Base-by-base conservation (phyloP, 2,329 filamentous ascomycete species). In the Cercospora brassicicola region DNA sequence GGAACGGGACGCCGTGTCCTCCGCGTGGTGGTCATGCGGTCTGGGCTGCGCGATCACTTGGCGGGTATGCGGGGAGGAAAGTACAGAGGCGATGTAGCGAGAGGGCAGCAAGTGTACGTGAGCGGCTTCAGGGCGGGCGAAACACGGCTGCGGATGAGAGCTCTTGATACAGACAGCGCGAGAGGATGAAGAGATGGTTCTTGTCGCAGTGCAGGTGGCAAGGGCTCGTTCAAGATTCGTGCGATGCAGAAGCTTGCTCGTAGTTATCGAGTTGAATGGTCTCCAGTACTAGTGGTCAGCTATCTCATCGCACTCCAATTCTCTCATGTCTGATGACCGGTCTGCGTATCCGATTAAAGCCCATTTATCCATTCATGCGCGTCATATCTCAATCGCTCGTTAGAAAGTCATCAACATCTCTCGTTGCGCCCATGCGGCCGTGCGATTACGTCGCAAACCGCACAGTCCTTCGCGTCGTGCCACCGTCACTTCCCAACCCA, bases 401-500 rank as follows among this genome's bases (percentile, higher is more conserved):
- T 30, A 28, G 18, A 23, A 45, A 18, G n/a, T 65, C 63, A 59
- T 53, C 31, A 51, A 26, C 30, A 45, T 59, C 60, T 55, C 42
- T 28, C 20, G n/a, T 42, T 45, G n/a, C 11, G 42, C 33, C 18
- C 31, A 64, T 13, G 18, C 48, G 15, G 26, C 39, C 23, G 10
- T 10, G 36, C 36, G 7, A n/a, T 62, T 23, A 62, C 28, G 45
- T 31, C 20, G 60, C 65, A 67, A 71, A 71, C 36, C 67, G 67
- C 56, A 71, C 69, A 59, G 62, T 62, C 51, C 69, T 70, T 60
- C 65, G 61, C 53, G 51, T 60, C 4, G 18, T 59, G 11, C 36
- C 64, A 33, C 28, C 61, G 26, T 65, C 42, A 30, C 20, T 26
- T 9, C 20, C 28, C 31, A 45, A 23, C 28, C 8, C 48, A 56